Conservation (phyloP, 192 early-diverging fungal genomes). For the Backusella luteola region DNA sequence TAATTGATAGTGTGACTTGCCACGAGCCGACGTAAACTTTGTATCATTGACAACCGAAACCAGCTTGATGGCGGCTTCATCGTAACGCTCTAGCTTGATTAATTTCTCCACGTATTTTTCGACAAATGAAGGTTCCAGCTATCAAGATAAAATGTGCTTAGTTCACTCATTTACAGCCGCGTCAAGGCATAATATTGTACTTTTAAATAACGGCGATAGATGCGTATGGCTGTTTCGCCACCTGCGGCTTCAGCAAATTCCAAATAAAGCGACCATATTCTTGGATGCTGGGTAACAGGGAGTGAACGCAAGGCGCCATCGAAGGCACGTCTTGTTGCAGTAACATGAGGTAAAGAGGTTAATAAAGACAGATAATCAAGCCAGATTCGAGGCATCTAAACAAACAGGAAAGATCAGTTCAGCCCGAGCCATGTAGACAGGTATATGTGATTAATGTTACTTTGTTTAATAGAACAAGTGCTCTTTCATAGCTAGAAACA, state of each 20-base stretch:
- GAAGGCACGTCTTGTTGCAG: constrained; percentile 77
- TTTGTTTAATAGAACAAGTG: constrained; percentile 90
- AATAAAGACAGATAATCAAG: constrained; percentile 71
- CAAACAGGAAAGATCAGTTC: background rate
- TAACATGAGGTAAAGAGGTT: constrained; percentile 67
- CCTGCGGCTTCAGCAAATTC: constrained; percentile 74
- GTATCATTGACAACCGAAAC: constrained; percentile 72
- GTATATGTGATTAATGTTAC: constrained; percentile 25
- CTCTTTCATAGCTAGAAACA: constrained; percentile 81
- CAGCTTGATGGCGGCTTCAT: constrained; percentile 75
- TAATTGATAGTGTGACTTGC: constrained; percentile 68
- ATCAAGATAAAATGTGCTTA: background rate
- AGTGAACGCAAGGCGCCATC: constrained; percentile 87
- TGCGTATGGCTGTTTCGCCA: constrained; percentile 76
- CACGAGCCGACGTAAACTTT: constrained; percentile 62
- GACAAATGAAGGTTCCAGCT: constrained; percentile 75
- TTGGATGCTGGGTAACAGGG: constrained; percentile 90
- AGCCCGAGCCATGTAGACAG: background rate
- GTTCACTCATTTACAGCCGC: background rate
- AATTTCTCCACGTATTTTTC: constrained; percentile 78
- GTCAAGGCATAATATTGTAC: constrained; percentile 23
- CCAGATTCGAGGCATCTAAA: constrained; percentile 92
- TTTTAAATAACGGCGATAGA: constrained; percentile 84
- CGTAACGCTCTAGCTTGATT: constrained; percentile 62
- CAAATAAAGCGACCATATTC: constrained; percentile 87